Evolutionary conservation across 352 stramenopile genomes (phyloP), one percentile per base, ranked within the genome.

Genomic region (Thalassiosira allenii): DNA sequence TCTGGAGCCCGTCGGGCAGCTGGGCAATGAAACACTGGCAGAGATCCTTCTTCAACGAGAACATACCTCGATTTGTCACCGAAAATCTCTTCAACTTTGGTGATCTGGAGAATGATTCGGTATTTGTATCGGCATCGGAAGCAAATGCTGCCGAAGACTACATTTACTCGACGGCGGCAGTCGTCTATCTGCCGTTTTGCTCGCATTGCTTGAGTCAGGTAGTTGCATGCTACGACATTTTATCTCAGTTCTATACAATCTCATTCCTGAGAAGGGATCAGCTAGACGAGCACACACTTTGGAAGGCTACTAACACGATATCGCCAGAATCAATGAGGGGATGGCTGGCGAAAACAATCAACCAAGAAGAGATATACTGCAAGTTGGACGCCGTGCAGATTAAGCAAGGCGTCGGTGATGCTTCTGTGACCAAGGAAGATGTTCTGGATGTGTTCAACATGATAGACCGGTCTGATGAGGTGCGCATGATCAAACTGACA

Each of bases 311-410:
- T 8, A 88, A 89, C 75, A 83, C 70, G 22, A 93, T 93, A 64
- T 82, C 86, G 61, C 56, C 73, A 2, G 33, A 80, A 11, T 75
- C 72, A 14, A 93, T 93, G 88, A 85, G 85, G 66, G 53, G 61
- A 34, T 79, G 75, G 70, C 71, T 92, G 3, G 87, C 75, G 14
- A 92, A 92, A 49, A 70, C 65, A 22, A 59, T 89, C 25, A 76
- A 89, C 70, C 88, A 93, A 52, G 88, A 93, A 67, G 88, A 93
- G 64, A 75, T 87, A 20, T 93, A 93, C 57, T 93, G 88, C 49
- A 90, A 70, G 27, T 86, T 93, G 51, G 61, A 80, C 57, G 58
- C 72, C 3, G 66, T 72, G 52, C 72, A 91, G 53, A 80, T 91
- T 63, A 75, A 68, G 12, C 62, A 84, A 62, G 76, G 58, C 41